Evolutionary conservation across 2,329 filamentous ascomycete genomes (phyloP).

Genomic region (Exophiala sideris): DNA sequence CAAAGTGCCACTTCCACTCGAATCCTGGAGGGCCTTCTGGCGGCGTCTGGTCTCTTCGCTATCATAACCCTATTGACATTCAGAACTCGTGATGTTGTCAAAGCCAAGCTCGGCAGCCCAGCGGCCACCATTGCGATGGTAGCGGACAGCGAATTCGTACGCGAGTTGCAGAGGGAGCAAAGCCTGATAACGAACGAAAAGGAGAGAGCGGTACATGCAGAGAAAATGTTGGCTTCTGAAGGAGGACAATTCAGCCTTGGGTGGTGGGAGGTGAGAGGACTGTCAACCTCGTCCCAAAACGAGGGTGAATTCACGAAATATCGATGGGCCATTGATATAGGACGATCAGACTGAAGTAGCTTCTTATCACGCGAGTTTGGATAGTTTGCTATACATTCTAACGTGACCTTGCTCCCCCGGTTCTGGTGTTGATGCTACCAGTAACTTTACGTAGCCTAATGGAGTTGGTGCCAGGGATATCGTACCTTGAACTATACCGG

Average conservation of each 20-base stretch:
- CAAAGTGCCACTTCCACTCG: not conserved
- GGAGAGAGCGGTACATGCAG: not conserved
- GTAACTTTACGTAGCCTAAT: no score
- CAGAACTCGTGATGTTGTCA: not conserved
- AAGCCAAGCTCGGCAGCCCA: not conserved
- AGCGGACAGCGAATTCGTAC: not conserved
- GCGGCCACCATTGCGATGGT: not conserved
- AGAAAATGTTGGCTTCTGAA: not conserved
- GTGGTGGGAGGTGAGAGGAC: not conserved
- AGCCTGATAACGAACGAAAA: not conserved
- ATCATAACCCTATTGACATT: not conserved
- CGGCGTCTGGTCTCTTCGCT: not conserved
- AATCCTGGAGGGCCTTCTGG: not conserved
- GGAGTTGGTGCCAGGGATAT: no score
- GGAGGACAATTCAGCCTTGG: not conserved
- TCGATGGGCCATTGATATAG: no score
- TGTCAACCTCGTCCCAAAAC: no score
- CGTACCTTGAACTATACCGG: no score
- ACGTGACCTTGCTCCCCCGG: no score
- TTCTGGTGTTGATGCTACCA: no score
- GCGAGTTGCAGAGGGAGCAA: not conserved
- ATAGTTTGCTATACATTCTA: no score
- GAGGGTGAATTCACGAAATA: no score
- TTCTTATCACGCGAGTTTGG: no score
- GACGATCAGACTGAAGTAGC: no score